Base-by-base conservation (phyloP, 345 rosid genomes). In the Sisymbrium irio region DNA sequence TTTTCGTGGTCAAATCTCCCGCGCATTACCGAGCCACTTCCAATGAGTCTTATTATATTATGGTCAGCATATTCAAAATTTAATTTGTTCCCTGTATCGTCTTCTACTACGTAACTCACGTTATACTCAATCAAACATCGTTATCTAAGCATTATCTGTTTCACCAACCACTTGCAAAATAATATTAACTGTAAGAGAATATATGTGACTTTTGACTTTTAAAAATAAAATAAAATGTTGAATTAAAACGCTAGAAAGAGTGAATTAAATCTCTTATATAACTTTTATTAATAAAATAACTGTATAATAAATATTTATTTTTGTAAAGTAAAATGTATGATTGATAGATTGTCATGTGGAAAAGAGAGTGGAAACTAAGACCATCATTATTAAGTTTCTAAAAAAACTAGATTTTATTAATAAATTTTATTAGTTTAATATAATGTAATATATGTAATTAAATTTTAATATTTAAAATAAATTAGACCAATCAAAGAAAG, bases 1-100 rank as follows among this genome's bases (percentile, higher is more conserved):
- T 22, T 22, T 1, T 1, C 30, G 11, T 73, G 22, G 56, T 64
- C 71, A 73, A 65, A 46, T 25, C 66, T 74, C 71, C 77, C 77
- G 77, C 61, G 50, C 67, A 61, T 25, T 37, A 36, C 4, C 11
- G 3, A 3, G 50, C 59, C 75, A 60, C 50, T 40, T 59, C 75
- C 49, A 60, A 60, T 35, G 46, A 14, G 67, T 22, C 67, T 46
- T 59, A n/a, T 67, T 60, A 14, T 42, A 62, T 55, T 37, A 19
- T 64, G 65, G 35, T 64, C 49, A 64, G 36, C 9, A 11, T 64
- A 54, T 42, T 18, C 37, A 12, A 12, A 10, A 9, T 42, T 42
- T 55, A 2, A 3, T 73, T 4, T 32, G 47, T 10, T 22, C 25
- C 1, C 1, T 63, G 18, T 28, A 30, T 51, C 35, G 20, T 40